phyloP scores from a whole-genome alignment of 1,139 yeast species.

The Pichia sp. region DNA sequence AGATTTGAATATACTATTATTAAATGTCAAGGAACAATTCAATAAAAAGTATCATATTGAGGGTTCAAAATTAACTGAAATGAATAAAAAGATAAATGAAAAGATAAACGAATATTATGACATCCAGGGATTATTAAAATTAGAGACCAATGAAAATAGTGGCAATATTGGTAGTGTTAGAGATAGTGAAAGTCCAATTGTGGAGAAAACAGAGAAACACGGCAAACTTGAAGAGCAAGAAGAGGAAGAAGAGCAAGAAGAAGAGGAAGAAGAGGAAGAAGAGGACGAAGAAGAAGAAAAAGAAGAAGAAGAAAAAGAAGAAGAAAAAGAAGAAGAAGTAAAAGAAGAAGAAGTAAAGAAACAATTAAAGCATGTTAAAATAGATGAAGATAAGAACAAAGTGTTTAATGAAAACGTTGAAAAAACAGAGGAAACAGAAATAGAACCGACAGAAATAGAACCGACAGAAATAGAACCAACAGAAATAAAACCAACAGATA shows the following conservation, averaged over 20 bases:
- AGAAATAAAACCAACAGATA: background rate
- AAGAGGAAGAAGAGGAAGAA: background rate
- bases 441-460: background rate
- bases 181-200: background rate
- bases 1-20: conserved; percentile 11
- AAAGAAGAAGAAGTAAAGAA: background rate
- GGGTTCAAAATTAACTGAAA: conserved; percentile 13
- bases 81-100: conserved; percentile 16
- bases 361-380: conserved; percentile 12
- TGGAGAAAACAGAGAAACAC: background rate
- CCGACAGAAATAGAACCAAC: background rate
- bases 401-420: background rate
- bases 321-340: background rate
- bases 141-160: conserved; percentile 20
- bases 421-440: background rate
- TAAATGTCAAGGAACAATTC: conserved; percentile 27
- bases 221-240: background rate
- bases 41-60: conserved; percentile 26
- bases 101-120: conserved; percentile 25
- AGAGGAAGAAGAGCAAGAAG: too few relatives aligned
- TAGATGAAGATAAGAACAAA: conserved; percentile 15
- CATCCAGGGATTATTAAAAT: conserved; percentile 21
- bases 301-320: conserved; percentile 5
- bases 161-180: conserved; percentile 5
- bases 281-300: conserved; percentile 1